phyloP scores from a whole-genome alignment of 768 basidiomycete species.

The Epithele typhae region DNA sequence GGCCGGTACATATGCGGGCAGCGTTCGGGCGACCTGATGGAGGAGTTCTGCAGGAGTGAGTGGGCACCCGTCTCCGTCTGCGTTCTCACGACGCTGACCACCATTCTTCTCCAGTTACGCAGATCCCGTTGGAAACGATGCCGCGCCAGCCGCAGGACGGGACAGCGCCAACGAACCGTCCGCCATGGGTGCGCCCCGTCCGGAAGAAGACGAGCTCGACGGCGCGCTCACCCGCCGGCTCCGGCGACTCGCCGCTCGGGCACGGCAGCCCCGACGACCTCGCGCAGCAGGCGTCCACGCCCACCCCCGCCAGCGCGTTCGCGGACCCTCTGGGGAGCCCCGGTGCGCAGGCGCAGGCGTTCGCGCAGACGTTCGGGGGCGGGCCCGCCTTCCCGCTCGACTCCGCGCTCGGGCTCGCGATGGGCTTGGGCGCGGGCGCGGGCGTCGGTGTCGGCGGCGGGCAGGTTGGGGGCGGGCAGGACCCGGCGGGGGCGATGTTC shows the following conservation, averaged over 20 bases:
- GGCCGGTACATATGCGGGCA: constrained; percentile 90
- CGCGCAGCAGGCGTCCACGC: no score
- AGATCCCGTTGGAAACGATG: constrained; percentile 76
- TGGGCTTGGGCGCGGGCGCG: constrained; percentile 29
- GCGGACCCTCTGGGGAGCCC: constrained; percentile 34
- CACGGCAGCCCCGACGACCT: constrained; percentile 60
- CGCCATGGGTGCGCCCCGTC: constrained; percentile 87
- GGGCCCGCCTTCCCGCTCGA: no score
- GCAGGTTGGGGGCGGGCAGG: constrained; percentile 46
- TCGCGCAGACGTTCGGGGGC: no score
- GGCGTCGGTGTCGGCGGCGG: constrained; percentile 25
- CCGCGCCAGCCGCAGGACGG: constrained; percentile 43
- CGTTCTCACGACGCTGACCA: not conserved
- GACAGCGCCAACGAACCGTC: constrained; percentile 45
- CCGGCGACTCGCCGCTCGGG: constrained; percentile 30
- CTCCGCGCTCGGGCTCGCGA: not conserved
- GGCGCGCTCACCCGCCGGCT: constrained; percentile 34
- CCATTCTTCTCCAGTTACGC: constrained; percentile 50
- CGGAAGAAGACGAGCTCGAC: constrained; percentile 65
- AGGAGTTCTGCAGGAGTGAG: constrained; percentile 91
- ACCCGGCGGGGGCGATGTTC: constrained; percentile 40
- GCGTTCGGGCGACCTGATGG: constrained; percentile 87
- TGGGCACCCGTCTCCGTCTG: constrained; percentile 28
- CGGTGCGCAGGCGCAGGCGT: not conserved
- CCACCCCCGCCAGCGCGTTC: no score